Conservation (phyloP, 306 rosid species). For the Pueraria montana region DNA sequence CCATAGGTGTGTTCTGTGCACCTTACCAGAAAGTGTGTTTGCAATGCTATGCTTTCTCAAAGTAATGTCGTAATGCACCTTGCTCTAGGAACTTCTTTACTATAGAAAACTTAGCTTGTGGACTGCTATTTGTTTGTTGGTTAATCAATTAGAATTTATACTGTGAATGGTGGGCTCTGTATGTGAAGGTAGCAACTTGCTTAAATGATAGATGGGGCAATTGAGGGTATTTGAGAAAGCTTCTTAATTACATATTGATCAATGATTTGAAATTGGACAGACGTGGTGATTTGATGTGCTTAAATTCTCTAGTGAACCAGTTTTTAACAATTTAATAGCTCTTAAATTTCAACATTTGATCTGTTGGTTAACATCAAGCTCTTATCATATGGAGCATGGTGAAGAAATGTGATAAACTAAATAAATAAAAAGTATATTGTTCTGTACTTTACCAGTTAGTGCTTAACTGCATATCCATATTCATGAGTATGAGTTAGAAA, state of each 20-base stretch:
- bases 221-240: background rate
- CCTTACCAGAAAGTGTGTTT: background rate
- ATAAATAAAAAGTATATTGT: background rate
- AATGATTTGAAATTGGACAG: too few relatives aligned
- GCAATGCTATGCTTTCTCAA: too few relatives aligned
- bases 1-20: too few relatives aligned
- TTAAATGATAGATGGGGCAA: background rate
- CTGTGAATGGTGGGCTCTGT: background rate
- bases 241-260: too few relatives aligned
- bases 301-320: too few relatives aligned
- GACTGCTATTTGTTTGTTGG: slow-evolving; percentile 2
- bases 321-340: background rate
- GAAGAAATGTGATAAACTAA: background rate
- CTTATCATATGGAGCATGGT: background rate
- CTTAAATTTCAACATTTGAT: background rate
- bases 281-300: too few relatives aligned
- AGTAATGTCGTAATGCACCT: background rate
- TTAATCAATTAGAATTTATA: slow-evolving; percentile 24
- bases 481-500: background rate
- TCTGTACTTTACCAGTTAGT: background rate
- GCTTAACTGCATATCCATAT: background rate
- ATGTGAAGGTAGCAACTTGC: background rate
- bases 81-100: slow-evolving; percentile 9
- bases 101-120: background rate
- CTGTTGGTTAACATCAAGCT: background rate